Base-by-base conservation (phyloP, 129 eudicot genomes). In the Lonicera japonica region DNA sequence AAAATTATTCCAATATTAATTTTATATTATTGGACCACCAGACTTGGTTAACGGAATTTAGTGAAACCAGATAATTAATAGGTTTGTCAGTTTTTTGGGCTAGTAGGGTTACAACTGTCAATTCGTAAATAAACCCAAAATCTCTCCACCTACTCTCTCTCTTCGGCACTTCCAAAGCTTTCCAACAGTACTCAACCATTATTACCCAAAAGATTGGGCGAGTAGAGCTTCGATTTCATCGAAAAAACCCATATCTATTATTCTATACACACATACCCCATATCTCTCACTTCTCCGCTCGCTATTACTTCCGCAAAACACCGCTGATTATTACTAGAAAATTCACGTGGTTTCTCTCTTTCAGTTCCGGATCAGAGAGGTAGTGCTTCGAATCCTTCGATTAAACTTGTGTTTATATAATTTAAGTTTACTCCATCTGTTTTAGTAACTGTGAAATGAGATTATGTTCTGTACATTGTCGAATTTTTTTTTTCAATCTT, bases 101-200 rank as follows among this genome's bases (percentile, higher is more conserved):
- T n/a, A n/a, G n/a, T 11, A 21, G 24, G 58, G 58, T 22, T 1
- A 21, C 13, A 54, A 21, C 16, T 17, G 36, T 54, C 58, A 11
- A 7, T 54, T 54, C 29, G 11, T 11, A 18, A 54, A 1, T 10
- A 10, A 54, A 11, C 34, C 58, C 6, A 54, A 54, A 22, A 10
- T 48, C 56, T 15, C n/a, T 50, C 43, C 56, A 19, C 12, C 21
- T 63, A 34, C 14, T 45, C 7, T 41, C 65, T 41, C 23, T 22
- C 65, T 73, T 67, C 60, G 69, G 51, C 61, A 72, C 54, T 64
- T 36, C 60, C 71, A 64, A 72, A 64, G 77, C 66, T 72, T 21
- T 52, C 71, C 71, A 57, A 64, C 77, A 59, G 71, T 56, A 48
- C 24, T 40, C 56, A 17, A 36, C 60, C 1, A 53, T 34, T n/a